Evolutionary conservation across 2,329 filamentous ascomycete genomes (phyloP).

Genomic region (Pseudogymnoascus sp.): DNA sequence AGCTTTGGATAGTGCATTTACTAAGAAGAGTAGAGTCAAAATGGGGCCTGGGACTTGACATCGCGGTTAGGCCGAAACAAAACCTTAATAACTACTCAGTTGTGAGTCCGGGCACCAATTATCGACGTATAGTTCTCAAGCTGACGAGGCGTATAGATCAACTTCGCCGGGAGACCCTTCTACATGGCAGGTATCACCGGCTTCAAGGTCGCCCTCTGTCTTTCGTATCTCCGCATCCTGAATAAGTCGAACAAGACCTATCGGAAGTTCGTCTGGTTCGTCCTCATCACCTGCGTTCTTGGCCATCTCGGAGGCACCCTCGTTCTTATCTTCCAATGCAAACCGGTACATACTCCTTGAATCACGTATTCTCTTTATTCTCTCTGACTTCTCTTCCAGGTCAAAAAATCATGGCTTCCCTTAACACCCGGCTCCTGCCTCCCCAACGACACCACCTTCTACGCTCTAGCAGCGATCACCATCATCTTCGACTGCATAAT

Average conservation of each 20-base stretch:
- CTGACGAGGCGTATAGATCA: slow-evolving; percentile 30
- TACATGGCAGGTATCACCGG: slow-evolving; percentile 49
- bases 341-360: slow-evolving; percentile 38
- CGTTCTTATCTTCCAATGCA: slow-evolving; percentile 43
- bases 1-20: not conserved
- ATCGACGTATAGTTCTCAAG: not conserved
- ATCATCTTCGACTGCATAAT: slow-evolving; percentile 32
- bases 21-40: slow-evolving; percentile 37
- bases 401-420: slow-evolving; percentile 27
- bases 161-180: slow-evolving; percentile 46
- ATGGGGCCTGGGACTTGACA: slow-evolving; percentile 44
- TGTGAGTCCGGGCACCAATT: slow-evolving; percentile 17
- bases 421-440: slow-evolving; percentile 28
- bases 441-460: slow-evolving; percentile 29
- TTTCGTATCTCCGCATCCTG: slow-evolving; percentile 45
- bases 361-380: slow-evolving; percentile 41
- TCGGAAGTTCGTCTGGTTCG: slow-evolving; percentile 37
- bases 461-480: slow-evolving; percentile 30
- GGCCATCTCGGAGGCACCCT: slow-evolving; percentile 42
- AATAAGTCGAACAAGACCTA: slow-evolving; percentile 40
- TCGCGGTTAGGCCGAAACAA: slow-evolving; percentile 36
- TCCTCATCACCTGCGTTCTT: slow-evolving; percentile 32
- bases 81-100: slow-evolving; percentile 38
- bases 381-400: slow-evolving; percentile 34
- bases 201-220: slow-evolving; percentile 47